Conservation (phyloP, 495 filamentous ascomycete species). For the Trichoderma orchidacearum region DNA sequence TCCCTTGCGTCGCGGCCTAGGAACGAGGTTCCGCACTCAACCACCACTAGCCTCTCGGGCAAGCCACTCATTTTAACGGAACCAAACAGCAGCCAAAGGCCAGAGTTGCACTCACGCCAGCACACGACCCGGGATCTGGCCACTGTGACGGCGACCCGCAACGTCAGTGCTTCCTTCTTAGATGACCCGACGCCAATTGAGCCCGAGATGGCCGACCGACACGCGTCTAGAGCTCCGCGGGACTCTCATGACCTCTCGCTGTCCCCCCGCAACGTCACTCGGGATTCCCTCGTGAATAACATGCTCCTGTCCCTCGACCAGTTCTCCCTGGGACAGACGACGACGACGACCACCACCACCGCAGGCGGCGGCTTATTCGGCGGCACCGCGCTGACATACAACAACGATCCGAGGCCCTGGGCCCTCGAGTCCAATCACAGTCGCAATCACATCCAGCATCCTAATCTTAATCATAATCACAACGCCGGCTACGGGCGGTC, state of each 20-base stretch:
- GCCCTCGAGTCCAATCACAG: background rate
- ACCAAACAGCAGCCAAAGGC: background rate
- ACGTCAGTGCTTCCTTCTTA: background rate
- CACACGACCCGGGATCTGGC: background rate
- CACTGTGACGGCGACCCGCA: background rate
- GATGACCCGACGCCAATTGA: slow-evolving; percentile 1
- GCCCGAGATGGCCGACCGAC: slow-evolving; percentile 1
- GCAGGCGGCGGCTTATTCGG: slow-evolving; percentile 6
- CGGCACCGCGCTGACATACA: slow-evolving; percentile 6
- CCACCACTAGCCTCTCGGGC: background rate
- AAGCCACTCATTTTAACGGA: background rate
- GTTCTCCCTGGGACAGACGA: slow-evolving; percentile 43
- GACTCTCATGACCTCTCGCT: slow-evolving; percentile 86
- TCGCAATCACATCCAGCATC: too few species aligned
- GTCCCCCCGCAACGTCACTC: slow-evolving; percentile 55
- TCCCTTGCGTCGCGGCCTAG: background rate
- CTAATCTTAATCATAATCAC: too few species aligned
- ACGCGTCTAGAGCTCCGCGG: slow-evolving; percentile 14
- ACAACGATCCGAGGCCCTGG: background rate
- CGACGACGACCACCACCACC: slow-evolving; percentile 9
- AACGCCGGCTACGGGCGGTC: background rate
- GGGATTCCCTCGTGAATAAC: slow-evolving; percentile 82
- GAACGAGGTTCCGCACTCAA: background rate
- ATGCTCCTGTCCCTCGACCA: slow-evolving; percentile 85
- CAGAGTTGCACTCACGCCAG: background rate